Base-by-base conservation (phyloP, 1,139 yeast genomes). In the Spencermartinsiella ligniputridi region DNA sequence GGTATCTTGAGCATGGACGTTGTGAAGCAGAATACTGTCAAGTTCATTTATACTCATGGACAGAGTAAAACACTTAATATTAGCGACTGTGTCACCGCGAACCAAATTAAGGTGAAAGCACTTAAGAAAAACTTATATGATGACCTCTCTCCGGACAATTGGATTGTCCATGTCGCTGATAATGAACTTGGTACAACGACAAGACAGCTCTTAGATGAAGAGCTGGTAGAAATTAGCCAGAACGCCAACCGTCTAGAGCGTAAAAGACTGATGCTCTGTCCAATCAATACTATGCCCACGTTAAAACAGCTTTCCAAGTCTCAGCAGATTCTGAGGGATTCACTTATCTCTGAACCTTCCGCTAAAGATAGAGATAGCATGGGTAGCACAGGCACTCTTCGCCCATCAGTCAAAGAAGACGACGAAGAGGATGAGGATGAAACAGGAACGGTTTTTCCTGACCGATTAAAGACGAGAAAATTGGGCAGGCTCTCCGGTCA, bases 21-120 rank as follows among this genome's bases (percentile, higher is more conserved):
- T 15, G 56, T 74, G 30, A 57, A 58, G 37, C 64, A 75, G 49
- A 66, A 75, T 39, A 74, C 72, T 39, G 76, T 82, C 35, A 81
- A 83, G 1, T 83, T 89, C 52, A 84, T 89, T 35, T 70, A 60
- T 47, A 56, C 60, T 18, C 62, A 59, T 43, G 97, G 97, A 0
- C 72, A 83, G n/a, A 73, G 81, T 4, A 82, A 82, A 54, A 73
- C 77, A 42, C 82, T 88, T 34, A 82, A 83, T 56, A 83, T 88
- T 1, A 77, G 81, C 11, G 95, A 90, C 0, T 86, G 95, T 59
- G 83, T 80, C 62, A 83, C 83, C 58, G 90, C 96, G 1, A 84
- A 79, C 45, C 79, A 89, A 11, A 84, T 88, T 42, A 87, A 86
- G 61, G 71, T 80, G 41, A 81, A 81, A 54, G 81, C 86, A 1